These are phyloP conservation scores for cucumber (Cucumis sativus) DNA, from an alignment of 306 rosid species.

Conservation along the genomic window DNA sequence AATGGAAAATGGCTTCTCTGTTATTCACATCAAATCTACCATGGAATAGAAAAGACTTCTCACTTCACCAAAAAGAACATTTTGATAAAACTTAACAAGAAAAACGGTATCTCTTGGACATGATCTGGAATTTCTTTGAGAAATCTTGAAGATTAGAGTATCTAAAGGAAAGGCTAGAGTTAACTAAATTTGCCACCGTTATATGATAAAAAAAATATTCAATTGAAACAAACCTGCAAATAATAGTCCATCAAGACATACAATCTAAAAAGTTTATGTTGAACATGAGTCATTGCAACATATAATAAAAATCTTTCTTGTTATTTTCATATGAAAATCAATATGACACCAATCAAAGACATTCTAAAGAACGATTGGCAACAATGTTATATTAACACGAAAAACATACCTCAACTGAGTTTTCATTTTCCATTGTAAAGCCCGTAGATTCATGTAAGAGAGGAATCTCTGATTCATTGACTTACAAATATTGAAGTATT, in stretches of 20 bases:
- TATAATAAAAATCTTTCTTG: slow-evolving; percentile 78
- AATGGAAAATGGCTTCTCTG: slow-evolving; percentile 60
- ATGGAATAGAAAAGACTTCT: slow-evolving; percentile 4
- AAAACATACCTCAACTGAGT: slow-evolving; percentile 56
- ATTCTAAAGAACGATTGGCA: not conserved
- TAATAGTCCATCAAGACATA: slow-evolving; percentile 61
- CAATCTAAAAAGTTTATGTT: slow-evolving; percentile 51
- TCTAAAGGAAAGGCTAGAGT: slow-evolving; percentile 28
- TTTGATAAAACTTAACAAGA: not conserved
- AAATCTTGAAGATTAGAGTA: slow-evolving; percentile 89
- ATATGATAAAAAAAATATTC: not conserved
- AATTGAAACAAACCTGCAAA: slow-evolving; percentile 58
- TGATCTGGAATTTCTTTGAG: slow-evolving; percentile 77
- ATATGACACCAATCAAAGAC: not conserved
- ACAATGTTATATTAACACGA: slow-evolving; percentile 5
- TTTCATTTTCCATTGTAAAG: slow-evolving; percentile 40
- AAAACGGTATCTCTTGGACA: slow-evolving; percentile 71
- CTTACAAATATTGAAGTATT: slow-evolving; percentile 26
- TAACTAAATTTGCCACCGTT: not conserved
- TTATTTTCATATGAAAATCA: slow-evolving; percentile 13
- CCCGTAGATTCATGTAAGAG: slow-evolving; percentile 63
- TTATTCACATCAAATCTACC: slow-evolving; percentile 63
- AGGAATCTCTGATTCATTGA: slow-evolving; percentile 86
- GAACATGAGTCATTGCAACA: slow-evolving; percentile 99
- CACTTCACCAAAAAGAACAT: not conserved